Percentiles rank a stretch among this genome's conserved stretches.
phyloP scores from a whole-genome alignment of 345 rosid genomes.

The Camelina laxa region DNA sequence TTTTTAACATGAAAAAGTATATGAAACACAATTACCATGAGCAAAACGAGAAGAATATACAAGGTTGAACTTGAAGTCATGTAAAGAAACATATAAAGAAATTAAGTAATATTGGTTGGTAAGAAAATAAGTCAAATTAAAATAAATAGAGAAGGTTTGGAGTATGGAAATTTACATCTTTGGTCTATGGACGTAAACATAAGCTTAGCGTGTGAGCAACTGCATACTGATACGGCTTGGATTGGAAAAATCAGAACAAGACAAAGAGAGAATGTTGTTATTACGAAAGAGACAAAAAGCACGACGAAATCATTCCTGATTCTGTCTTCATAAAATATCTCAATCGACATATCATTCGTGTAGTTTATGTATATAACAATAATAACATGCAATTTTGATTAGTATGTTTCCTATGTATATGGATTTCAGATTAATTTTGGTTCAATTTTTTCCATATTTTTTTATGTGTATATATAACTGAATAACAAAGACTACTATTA shows the following conservation, averaged over 20 bases:
- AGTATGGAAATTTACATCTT: constrained; percentile 15
- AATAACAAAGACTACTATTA: neutral
- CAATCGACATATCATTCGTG: neutral
- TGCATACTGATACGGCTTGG: constrained; percentile 29
- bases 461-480: no score
- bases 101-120: constrained; percentile 34
- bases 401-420: neutral
- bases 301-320: constrained; percentile 5
- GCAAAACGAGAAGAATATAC: constrained; percentile 20
- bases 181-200: constrained; percentile 11
- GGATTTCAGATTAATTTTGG: neutral
- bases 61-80: neutral
- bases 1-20: neutral
- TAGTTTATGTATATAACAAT: neutral
- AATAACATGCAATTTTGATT: neutral
- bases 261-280: constrained; percentile 32
- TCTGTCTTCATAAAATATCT: neutral
- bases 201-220: constrained; percentile 43
- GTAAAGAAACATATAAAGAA: neutral
- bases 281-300: constrained; percentile 31
- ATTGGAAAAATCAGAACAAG: constrained; percentile 28
- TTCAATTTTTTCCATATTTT: no score
- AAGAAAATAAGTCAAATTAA: constrained; percentile 9
- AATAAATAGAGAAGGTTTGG: constrained; percentile 1
- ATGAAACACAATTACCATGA: neutral